Evolutionary conservation across 805 yeast species (phyloP).

Genomic region (Hanseniaspora lachancei): DNA sequence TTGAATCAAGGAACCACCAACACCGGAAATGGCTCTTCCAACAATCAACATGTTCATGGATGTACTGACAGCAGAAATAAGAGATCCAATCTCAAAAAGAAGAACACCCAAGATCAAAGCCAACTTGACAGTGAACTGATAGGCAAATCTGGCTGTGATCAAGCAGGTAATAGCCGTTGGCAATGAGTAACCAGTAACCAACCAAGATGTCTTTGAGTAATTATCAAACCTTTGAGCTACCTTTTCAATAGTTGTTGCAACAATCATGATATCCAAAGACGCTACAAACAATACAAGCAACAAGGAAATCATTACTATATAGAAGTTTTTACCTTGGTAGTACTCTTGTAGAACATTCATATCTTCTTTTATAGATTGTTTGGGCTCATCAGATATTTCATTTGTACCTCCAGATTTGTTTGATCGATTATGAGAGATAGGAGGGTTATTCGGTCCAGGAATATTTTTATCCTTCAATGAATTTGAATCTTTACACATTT

Average conservation of each 20-base stretch:
- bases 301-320: slow-evolving; percentile 16
- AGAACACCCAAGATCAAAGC: slow-evolving; percentile 35
- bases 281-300: slow-evolving; percentile 24
- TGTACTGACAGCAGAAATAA: slow-evolving; percentile 41
- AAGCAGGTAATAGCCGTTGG: slow-evolving; percentile 43
- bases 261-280: slow-evolving; percentile 50
- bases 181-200: slow-evolving; percentile 41
- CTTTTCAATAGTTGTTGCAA: slow-evolving; percentile 36
- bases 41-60: slow-evolving; percentile 52
- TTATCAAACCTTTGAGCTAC: slow-evolving; percentile 39
- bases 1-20: slow-evolving; percentile 60
- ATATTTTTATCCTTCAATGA: too few relatives aligned
- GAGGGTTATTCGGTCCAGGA: too few relatives aligned
- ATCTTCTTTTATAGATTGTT: not conserved
- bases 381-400: not conserved
- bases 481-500: too few relatives aligned
- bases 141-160: slow-evolving; percentile 46
- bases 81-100: slow-evolving; percentile 48
- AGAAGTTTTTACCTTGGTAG: slow-evolving; percentile 12
- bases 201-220: slow-evolving; percentile 46
- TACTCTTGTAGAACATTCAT: not conserved
- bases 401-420: not conserved
- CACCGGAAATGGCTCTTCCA: slow-evolving; percentile 58
- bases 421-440: not conserved
- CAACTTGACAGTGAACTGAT: slow-evolving; percentile 44